Evolutionary conservation across 441 rosid genomes (phyloP), one percentile per base, ranked within the genome.

Genomic region (Brassica balearica): DNA sequence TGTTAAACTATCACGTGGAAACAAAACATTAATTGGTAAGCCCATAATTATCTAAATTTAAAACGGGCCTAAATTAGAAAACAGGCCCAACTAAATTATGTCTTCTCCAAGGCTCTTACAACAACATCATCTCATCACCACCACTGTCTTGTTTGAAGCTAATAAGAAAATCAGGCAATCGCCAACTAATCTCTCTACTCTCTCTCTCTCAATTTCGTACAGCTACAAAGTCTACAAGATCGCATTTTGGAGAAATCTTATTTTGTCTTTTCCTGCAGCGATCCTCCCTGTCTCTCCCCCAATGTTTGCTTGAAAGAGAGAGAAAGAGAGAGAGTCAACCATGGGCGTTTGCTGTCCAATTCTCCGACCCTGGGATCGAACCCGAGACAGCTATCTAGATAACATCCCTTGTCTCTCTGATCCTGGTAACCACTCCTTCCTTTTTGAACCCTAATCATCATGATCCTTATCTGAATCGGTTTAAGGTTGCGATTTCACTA

Each of bases 381-480:
- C 82, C 2, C 74, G 14, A 0, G 29, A 79, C 23, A 74, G 58
- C 43, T 69, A 38, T 63, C 67, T 41, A 38, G 2, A 8, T 25
- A 73, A 17, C 70, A 73, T 86, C 75, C 97, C 99, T 63, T 93
- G 97, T 66, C 92, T 96, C 81, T 83, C 92, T 62, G 97, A 96
- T 87, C 93, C 99, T 46, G 92, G 99, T 92, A 55, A 82, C 41
- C 8, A 3, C 64, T 64, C 5, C 58, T 6, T 1, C 10, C 36
- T 32, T 27, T 32, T 63, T 51, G 32, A 6, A 5, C 53, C 17
- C 32, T 73, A 4, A 29, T 17, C 3, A 2, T n/a, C 38, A 2
- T 58, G 62, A 56, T 27, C 63, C 27, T 46, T 9, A 4, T 32
- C 6, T 14, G 61, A 69, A 56, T 59, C 15, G 43, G 12, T 56